Base-by-base conservation (phyloP, 306 rosid species). In the Dalbergia oliveri region DNA sequence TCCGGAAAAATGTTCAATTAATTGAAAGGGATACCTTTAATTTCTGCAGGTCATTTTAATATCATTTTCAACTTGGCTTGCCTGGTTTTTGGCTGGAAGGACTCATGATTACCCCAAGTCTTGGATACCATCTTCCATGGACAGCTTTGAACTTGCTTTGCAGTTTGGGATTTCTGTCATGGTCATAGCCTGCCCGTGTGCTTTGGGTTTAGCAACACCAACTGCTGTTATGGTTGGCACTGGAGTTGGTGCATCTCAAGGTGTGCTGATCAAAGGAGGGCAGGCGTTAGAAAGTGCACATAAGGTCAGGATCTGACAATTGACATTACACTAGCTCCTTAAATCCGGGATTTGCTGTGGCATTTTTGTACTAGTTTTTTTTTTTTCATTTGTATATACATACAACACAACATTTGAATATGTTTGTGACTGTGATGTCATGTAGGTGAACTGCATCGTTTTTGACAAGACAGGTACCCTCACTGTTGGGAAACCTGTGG, bases 141-240 rank as follows among this genome's bases (percentile, higher is more conserved):
- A 89, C 64, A 86, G 92, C 68, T 93, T 91, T 59, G 92, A 93
- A 85, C 91, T 93, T 56, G 94, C 96, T 15, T 88, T 93, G 37
- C 97, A 91, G 84, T 93, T 93, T 82, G 97, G 96, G 34, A 93
- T 93, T 11, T 89, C 96, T 10, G 96, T 91, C 33, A 89, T 93
- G 94, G 97, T 93, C 83, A 93, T 91, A 78, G 97, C 97, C 14
- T 93, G 97, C 73, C 97, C 97, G 66, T 93, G 96, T 87, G 94
- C 97, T 35, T 80, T 91, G 56, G 97, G 97, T 76, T 86, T 93
- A n/a, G 97, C 96, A 58, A 93, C 97, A 49, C 97, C 97, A 1
- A 91, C 97, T 0, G 96, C 97, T 4, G 90, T 93, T 16, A 91
- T 93, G 97, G 97, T 91, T 54, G 96, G 97, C 18, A 93, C 96